Conservation (phyloP, 1,284 basidiomycete genomes). For the Apiotrichum porosum region DNA sequence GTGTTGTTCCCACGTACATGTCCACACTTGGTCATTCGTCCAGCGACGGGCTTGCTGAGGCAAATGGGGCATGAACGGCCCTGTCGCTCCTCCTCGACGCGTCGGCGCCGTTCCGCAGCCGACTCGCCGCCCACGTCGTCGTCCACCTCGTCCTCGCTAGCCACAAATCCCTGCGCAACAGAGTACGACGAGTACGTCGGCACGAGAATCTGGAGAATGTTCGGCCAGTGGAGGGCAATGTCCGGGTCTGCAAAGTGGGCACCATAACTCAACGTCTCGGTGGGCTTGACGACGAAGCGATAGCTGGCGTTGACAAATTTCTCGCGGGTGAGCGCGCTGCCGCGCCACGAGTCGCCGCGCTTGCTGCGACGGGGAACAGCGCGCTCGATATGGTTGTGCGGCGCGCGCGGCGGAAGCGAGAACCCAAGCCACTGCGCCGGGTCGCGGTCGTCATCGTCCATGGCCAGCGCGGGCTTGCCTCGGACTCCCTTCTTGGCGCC, state of each 20-base stretch:
- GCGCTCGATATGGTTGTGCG: constrained; percentile 46
- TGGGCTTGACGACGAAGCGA: constrained; percentile 87
- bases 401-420: constrained; percentile 64
- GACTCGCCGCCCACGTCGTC: constrained; percentile 35
- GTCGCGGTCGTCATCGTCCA: constrained; percentile 23
- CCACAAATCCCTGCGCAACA: constrained; percentile 45
- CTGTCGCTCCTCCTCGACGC: constrained; percentile 42
- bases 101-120: constrained; percentile 25
- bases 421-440: constrained; percentile 62
- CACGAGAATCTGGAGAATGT: constrained; percentile 91
- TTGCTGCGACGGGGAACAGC: constrained; percentile 58
- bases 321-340: constrained; percentile 71
- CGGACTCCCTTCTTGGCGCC: constrained; percentile 2
- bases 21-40: constrained; percentile 95
- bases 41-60: constrained; percentile 73
- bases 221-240: constrained; percentile 92
- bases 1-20: constrained; percentile 62
- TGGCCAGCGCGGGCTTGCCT: constrained; percentile 28
- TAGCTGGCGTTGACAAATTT: constrained; percentile 91
- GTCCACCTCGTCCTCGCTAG: constrained; percentile 26
- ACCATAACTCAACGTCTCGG: constrained; percentile 69
- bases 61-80: constrained; percentile 87
- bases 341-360: constrained; percentile 55
- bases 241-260: constrained; percentile 93
- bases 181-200: constrained; percentile 58